Percentiles rank a stretch among this genome's conserved stretches.
Evolutionary conservation across 139 green algal genomes (phyloP).

Genomic region (Asterochloris sp.): DNA sequence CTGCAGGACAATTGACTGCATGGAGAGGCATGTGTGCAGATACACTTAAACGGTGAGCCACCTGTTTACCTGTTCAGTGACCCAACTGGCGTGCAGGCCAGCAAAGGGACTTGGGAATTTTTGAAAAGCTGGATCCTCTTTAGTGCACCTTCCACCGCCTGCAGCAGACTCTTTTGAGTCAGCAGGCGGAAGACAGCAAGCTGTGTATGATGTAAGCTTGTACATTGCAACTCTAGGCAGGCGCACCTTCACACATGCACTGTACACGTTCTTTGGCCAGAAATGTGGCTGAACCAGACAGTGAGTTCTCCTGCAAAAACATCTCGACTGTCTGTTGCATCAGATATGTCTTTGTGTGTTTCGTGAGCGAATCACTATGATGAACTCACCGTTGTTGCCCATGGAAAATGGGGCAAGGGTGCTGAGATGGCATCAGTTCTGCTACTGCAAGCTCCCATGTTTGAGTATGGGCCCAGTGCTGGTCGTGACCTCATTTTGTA

Average conservation of each 20-base stretch:
- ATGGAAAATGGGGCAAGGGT: no score
- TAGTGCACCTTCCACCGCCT: slow-evolving; percentile 40
- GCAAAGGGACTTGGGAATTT: slow-evolving; percentile 39
- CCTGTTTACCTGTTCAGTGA: slow-evolving; percentile 26
- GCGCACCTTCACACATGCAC: slow-evolving; percentile 48
- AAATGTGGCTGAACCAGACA: slow-evolving; percentile 40
- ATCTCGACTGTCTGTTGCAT: no score
- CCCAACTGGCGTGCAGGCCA: slow-evolving; percentile 68
- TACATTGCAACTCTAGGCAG: not conserved
- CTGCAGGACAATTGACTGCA: not conserved
- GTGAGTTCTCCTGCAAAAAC: slow-evolving; percentile 36
- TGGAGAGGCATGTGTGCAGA: not conserved
- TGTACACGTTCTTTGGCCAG: slow-evolving; percentile 45
- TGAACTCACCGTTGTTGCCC: no score
- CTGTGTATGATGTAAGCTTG: not conserved
- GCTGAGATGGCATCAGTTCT: no score
- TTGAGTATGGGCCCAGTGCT: no score
- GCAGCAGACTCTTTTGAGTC: not conserved
- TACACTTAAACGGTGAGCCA: not conserved
- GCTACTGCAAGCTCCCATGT: no score
- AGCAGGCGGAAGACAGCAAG: not conserved
- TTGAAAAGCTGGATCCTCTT: slow-evolving; percentile 47
- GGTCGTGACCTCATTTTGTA: no score
- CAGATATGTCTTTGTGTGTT: no score
- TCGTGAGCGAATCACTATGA: no score